Percentiles rank a stretch among this genome's conserved stretches.
Conservation (phyloP, 208 protist genomes). For the Acanthamoeba castellanii region DNA sequence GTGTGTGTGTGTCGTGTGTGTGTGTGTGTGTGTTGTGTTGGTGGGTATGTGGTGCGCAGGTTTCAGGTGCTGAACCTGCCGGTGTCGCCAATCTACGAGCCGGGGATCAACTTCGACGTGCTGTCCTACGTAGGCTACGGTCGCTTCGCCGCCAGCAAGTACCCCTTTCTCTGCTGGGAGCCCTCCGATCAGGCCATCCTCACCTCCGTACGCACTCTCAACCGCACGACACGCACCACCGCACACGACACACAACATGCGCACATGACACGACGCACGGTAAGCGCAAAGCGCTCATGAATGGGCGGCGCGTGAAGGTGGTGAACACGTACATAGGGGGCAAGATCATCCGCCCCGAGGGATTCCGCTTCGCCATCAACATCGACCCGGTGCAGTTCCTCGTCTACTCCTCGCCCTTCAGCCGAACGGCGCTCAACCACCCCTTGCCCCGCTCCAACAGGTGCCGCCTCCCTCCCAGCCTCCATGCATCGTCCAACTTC, state of each 20-base stretch:
- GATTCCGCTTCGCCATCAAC: slow-evolving; percentile 32
- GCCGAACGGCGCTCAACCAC: neutral
- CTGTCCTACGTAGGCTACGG: slow-evolving; percentile 7
- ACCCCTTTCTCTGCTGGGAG: slow-evolving; percentile 42
- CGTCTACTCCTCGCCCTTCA: neutral
- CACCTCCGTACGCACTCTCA: neutral
- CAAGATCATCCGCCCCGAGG: neutral
- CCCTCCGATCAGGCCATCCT: neutral
- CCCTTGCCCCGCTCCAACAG: neutral
- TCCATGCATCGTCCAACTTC: neutral
- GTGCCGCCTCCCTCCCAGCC: neutral
- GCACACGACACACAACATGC: neutral
- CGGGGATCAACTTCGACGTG: neutral
- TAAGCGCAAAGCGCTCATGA: too few relatives aligned
- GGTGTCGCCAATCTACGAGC: neutral
- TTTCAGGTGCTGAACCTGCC: slow-evolving; percentile 17
- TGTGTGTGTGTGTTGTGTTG: too few relatives aligned
- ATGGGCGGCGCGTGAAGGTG: too few relatives aligned
- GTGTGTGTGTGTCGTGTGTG: too few relatives aligned
- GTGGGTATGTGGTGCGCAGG: neutral
- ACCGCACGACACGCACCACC: neutral
- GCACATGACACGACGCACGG: too few relatives aligned
- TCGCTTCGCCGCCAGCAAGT: neutral
- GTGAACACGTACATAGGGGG: neutral
- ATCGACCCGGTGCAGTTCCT: slow-evolving; percentile 10